Percentiles rank a stretch among this genome's conserved stretches.
Conservation (phyloP, 2,329 filamentous ascomycete genomes). For the Aotearoamyces nothofagi region DNA sequence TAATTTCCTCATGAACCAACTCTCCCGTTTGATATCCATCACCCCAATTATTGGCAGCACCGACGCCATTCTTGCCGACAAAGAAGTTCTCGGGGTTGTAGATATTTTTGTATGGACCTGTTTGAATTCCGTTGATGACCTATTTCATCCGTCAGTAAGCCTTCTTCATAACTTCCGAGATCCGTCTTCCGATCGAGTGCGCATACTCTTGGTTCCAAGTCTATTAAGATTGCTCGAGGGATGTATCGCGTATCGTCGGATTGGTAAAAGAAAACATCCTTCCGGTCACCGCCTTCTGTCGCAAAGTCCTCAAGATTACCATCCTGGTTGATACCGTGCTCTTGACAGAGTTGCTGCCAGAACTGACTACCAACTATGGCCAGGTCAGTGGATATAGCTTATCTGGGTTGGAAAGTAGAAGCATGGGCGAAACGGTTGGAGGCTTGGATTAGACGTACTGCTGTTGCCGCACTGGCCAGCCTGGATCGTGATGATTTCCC, state of each 20-base stretch:
- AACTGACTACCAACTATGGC: conserved; percentile 88
- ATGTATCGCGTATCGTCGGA: conserved; percentile 98
- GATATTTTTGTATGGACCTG: conserved; percentile 90
- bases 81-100: conserved; percentile 99
- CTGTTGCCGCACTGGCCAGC: conserved; percentile 99
- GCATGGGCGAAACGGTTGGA: conserved; percentile 8
- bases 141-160: too few species aligned
- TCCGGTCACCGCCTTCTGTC: conserved; percentile 91
- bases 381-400: too few species aligned
- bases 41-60: conserved; percentile 97
- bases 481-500: conserved; percentile 98
- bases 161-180: too few species aligned
- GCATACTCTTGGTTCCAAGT: conserved; percentile 75
- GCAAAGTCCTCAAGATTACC: conserved; percentile 96
- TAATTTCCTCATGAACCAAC: conserved; percentile 84
- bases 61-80: conserved; percentile 81
- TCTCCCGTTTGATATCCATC: conserved; percentile 91
- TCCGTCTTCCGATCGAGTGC: neutral
- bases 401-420: neutral
- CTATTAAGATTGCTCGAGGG: conserved; percentile 85
- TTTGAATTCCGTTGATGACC: conserved; percentile 87
- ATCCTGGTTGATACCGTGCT: conserved; percentile 95
- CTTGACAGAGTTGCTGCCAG: conserved; percentile 96
- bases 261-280: conserved; percentile 99
- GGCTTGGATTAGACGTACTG: conserved; percentile 46